Percentiles rank a stretch among this genome's conserved stretches.
Conservation (phyloP, 352 stramenopile species). For the Globisporangium rhizosaccharum region DNA sequence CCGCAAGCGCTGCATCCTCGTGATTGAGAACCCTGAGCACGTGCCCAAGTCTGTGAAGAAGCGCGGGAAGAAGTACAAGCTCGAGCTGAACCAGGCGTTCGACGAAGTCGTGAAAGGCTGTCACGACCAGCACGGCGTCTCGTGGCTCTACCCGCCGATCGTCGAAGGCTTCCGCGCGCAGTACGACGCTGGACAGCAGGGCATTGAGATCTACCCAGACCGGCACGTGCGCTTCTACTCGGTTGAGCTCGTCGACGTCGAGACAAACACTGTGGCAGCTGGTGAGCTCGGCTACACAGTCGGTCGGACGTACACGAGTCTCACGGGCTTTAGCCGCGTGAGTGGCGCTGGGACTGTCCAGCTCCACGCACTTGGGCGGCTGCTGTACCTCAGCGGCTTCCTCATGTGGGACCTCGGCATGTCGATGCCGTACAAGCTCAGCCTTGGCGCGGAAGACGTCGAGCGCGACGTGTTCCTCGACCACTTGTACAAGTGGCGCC, state of each 20-base stretch:
- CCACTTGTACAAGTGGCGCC: slow-evolving; percentile 58
- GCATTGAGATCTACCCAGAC: slow-evolving; percentile 54
- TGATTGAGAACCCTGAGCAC: slow-evolving; percentile 58
- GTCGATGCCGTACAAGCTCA: slow-evolving; percentile 88
- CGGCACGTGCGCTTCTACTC: slow-evolving; percentile 83
- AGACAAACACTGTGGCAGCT: slow-evolving; percentile 71
- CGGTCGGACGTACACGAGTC: slow-evolving; percentile 88
- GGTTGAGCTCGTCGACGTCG: slow-evolving; percentile 86
- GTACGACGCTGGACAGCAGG: slow-evolving; percentile 45
- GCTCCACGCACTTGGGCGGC: slow-evolving; percentile 67
- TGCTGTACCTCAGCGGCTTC: slow-evolving; percentile 70
- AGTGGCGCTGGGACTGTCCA: slow-evolving; percentile 83
- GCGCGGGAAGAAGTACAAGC: slow-evolving; percentile 79
- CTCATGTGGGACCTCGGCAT: slow-evolving; percentile 87
- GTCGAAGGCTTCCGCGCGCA: slow-evolving; percentile 78
- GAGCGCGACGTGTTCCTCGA: slow-evolving; percentile 68
- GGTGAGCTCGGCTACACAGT: slow-evolving; percentile 93
- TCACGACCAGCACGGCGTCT: slow-evolving; percentile 89
- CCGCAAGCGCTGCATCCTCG: slow-evolving; percentile 83
- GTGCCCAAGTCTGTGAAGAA: slow-evolving; percentile 89
- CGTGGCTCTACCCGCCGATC: slow-evolving; percentile 91
- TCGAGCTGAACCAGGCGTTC: slow-evolving; percentile 89
- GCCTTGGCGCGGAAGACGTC: slow-evolving; percentile 65
- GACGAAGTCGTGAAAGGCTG: slow-evolving; percentile 87
- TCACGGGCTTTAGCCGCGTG: slow-evolving; percentile 73